phyloP scores from a whole-genome alignment of 257 asterid genomes.

The Paulownia fortunei region DNA sequence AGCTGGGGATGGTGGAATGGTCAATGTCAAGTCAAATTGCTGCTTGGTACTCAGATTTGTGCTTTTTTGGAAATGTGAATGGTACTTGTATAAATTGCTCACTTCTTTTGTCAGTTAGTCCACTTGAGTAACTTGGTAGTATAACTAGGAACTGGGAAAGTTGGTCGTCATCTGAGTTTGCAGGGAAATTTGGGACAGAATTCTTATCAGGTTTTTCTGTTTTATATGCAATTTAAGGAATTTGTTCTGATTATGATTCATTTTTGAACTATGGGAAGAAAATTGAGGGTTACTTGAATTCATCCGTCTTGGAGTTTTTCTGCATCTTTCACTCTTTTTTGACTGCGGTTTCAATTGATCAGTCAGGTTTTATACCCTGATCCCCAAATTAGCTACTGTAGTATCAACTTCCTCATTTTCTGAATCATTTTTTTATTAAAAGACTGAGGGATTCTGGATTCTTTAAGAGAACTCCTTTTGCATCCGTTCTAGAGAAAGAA shows the following conservation, averaged over 20 bases:
- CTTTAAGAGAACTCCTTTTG: background rate
- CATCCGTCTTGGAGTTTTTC: background rate
- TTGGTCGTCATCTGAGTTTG: slow-evolving; percentile 9
- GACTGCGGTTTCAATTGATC: background rate
- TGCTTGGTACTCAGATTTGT: slow-evolving; percentile 31
- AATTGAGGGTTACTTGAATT: background rate
- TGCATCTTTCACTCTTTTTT: slow-evolving; percentile 13
- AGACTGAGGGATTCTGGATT: background rate
- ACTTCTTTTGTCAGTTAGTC: slow-evolving; percentile 11
- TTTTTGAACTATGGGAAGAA: background rate
- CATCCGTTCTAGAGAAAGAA: background rate
- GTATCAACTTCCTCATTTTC: background rate
- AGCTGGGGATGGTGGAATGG: slow-evolving; percentile 27
- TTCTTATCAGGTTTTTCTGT: background rate
- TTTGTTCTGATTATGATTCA: background rate
- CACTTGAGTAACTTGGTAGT: slow-evolving; percentile 1
- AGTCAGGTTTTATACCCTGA: background rate
- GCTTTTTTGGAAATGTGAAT: slow-evolving; percentile 16
- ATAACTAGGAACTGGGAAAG: slow-evolving; percentile 22
- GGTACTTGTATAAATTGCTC: background rate
- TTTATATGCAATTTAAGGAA: background rate
- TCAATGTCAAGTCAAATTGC: slow-evolving; percentile 33
- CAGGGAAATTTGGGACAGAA: background rate
- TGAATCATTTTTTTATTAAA: background rate
- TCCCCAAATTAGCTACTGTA: background rate